Conservation (phyloP, 257 asterid species). For the Avicennia marina region DNA sequence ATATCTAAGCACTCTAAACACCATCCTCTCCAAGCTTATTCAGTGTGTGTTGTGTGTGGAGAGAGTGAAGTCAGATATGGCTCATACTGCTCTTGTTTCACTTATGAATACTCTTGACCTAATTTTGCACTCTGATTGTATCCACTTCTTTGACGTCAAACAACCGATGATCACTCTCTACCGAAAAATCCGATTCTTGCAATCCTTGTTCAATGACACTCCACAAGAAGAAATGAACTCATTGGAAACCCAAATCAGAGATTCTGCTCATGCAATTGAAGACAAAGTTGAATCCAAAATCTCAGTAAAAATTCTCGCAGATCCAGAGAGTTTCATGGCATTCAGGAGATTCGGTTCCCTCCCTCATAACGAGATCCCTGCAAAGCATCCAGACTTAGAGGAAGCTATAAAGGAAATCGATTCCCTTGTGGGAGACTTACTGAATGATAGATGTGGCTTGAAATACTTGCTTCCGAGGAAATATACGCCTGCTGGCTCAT, state of each 20-base stretch:
- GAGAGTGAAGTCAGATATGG: neutral
- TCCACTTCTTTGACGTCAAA: neutral
- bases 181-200: neutral
- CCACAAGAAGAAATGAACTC: neutral
- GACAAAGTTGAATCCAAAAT: neutral
- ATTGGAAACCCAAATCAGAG: conserved; percentile 2
- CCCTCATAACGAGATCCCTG: too few relatives aligned
- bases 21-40: neutral
- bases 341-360: too few relatives aligned
- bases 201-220: neutral
- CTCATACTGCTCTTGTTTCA: conserved; percentile 3
- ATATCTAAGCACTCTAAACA: neutral
- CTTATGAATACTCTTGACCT: neutral
- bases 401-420: neutral
- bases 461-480: neutral
- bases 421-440: neutral
- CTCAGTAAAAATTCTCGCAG: neutral
- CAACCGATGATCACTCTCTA: neutral
- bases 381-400: neutral
- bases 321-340: neutral
- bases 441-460: neutral
- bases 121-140: neutral
- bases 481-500: neutral
- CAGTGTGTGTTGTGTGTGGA: neutral
- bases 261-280: conserved; percentile 1